A percentile compares a stretch with the other conserved stretches of the same genome.
phyloP scores from a whole-genome alignment of 2,329 filamentous ascomycete genomes.

The Beauveria asiatica region DNA sequence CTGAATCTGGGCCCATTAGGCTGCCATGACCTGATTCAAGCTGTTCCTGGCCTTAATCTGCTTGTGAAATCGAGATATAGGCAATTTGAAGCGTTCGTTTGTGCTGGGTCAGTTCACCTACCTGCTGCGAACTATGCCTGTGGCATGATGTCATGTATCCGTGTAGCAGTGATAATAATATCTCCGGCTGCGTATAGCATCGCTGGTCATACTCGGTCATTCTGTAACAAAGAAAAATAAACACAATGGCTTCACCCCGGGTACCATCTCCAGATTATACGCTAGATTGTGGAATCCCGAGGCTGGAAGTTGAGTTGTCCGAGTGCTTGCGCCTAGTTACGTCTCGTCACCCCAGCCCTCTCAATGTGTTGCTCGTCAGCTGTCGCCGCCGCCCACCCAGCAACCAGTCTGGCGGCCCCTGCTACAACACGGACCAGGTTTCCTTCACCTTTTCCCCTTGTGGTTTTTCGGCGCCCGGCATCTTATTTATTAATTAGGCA shows the following conservation, averaged over 20 bases:
- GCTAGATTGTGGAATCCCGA: neutral
- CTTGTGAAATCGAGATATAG: neutral
- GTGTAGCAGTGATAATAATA: neutral
- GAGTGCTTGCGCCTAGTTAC: neutral
- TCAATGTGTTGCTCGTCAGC: conserved; percentile 5
- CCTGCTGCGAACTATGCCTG: neutral
- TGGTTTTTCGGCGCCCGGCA: neutral
- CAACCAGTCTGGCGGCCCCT: neutral
- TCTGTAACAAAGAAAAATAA: neutral
- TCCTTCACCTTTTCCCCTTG: neutral
- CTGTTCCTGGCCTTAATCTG: too few species aligned
- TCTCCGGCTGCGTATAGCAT: neutral
- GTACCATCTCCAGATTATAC: neutral
- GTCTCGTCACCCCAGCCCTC: conserved; percentile 3
- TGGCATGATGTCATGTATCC: neutral
- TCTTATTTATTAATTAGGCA: neutral
- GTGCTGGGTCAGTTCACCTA: neutral
- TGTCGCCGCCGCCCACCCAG: neutral
- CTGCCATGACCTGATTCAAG: neutral
- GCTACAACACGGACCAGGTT: neutral
- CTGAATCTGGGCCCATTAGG: neutral
- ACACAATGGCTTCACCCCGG: neutral
- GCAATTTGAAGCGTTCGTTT: neutral
- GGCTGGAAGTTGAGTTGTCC: neutral
- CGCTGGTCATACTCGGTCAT: neutral